A percentile compares a stretch with the other conserved stretches of the same genome.
These are phyloP conservation scores for Thermothielavioides terrestris DNA, from an alignment of 495 filamentous ascomycete genomes.

Conservation along the genomic window DNA sequence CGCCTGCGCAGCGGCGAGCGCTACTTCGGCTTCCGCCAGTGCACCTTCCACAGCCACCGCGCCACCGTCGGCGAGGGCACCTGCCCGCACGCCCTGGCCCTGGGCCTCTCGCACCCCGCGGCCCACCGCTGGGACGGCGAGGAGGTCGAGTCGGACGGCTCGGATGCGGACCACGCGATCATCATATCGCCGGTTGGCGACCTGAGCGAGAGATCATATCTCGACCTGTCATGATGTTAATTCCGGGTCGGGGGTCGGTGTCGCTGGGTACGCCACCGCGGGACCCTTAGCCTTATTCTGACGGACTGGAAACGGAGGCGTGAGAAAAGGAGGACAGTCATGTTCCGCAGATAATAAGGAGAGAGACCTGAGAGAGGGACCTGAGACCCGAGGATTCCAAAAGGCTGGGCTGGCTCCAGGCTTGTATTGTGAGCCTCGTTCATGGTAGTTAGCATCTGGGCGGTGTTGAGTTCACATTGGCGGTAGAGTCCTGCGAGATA, in stretches of 20 bases:
- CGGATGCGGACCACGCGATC: constrained; percentile 13
- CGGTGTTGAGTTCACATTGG: no score
- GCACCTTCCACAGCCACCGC: constrained; percentile 41
- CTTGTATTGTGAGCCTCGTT: no score
- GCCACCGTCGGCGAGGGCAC: constrained; percentile 33
- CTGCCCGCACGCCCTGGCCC: constrained; percentile 30
- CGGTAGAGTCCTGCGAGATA: no score
- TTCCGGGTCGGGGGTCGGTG: not conserved
- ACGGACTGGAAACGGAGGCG: no score
- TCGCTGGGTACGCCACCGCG: no score
- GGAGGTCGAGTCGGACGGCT: constrained; percentile 11
- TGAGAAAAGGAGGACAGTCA: no score
- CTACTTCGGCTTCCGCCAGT: constrained; percentile 41
- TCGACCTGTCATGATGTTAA: constrained; percentile 19
- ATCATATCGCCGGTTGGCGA: constrained; percentile 22
- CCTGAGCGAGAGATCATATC: constrained; percentile 19
- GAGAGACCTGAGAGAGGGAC: no score
- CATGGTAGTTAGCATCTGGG: no score
- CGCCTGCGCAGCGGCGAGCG: constrained; percentile 37
- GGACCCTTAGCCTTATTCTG: no score
- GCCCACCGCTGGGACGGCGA: constrained; percentile 1
- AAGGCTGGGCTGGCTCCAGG: no score
- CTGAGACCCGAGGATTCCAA: no score
- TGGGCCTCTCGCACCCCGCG: not conserved
- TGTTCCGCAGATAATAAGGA: no score